A percentile compares a stretch with the other conserved stretches of the same genome.
These are phyloP conservation scores for Crithidia expoeki DNA, from an alignment of 208 protist species.

Conservation along the genomic window DNA sequence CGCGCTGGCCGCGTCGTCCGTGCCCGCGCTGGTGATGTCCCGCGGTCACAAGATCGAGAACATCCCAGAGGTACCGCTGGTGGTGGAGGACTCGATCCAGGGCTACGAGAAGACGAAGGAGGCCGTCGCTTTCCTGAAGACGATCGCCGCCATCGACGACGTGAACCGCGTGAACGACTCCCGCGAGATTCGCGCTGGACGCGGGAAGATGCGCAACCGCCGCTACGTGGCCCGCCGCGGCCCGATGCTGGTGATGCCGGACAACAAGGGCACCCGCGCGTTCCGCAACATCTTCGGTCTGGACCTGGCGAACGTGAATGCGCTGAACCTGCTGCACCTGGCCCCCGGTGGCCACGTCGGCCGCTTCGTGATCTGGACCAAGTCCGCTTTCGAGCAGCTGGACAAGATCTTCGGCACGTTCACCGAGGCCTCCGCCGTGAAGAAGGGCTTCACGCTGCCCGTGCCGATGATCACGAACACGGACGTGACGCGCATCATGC, in stretches of 20 bases:
- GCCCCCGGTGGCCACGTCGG: slow-evolving; percentile 99
- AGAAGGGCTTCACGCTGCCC: slow-evolving; percentile 87
- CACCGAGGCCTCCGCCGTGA: slow-evolving; percentile 76
- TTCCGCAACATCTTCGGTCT: slow-evolving; percentile 98
- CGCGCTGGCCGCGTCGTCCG: slow-evolving; percentile 97
- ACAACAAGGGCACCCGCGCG: slow-evolving; percentile 88
- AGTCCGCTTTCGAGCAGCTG: slow-evolving; percentile 97
- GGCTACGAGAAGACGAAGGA: slow-evolving; percentile 95
- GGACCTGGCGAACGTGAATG: slow-evolving; percentile 92
- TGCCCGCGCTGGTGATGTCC: slow-evolving; percentile 97
- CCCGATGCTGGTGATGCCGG: slow-evolving; percentile 96
- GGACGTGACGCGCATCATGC: slow-evolving; percentile 84
- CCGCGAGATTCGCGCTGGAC: slow-evolving; percentile 92
- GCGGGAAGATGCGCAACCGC: slow-evolving; percentile 98
- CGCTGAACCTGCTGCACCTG: slow-evolving; percentile 98
- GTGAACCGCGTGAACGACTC: slow-evolving; percentile 94
- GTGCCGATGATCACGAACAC: slow-evolving; percentile 73
- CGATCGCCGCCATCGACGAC: slow-evolving; percentile 94
- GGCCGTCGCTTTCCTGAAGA: slow-evolving; percentile 94
- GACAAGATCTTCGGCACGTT: slow-evolving; percentile 97
- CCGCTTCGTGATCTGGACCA: slow-evolving; percentile 99
- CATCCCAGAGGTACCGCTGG: slow-evolving; percentile 96
- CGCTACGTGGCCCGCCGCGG: slow-evolving; percentile 94
- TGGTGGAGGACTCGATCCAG: slow-evolving; percentile 94
- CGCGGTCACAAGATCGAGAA: slow-evolving; percentile 97